Base-by-base conservation (phyloP, 306 rosid species). In the Hippophae gyantsensis region DNA sequence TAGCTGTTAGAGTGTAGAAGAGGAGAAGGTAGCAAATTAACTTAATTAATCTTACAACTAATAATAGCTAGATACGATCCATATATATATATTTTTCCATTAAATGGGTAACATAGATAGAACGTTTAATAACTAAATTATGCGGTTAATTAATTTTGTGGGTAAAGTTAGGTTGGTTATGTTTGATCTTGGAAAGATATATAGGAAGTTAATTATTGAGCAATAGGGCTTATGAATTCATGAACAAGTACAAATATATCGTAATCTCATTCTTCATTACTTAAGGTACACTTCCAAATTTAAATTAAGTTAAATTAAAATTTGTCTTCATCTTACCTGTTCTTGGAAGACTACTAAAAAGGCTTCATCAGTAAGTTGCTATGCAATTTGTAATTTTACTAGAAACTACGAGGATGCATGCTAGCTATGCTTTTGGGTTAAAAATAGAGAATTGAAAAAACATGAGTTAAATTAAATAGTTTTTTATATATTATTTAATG, bases 131-230 rank as follows among this genome's bases (percentile, higher is more conserved):
- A 32, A 32, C 38, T 32, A 32, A 32, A 32, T 32, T 32, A 32
- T 32, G 38, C 38, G 38, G 3, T 32, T 32, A 32, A 32, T 32
- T 32, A 32, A 32, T 32, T 32, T 32, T 32, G 38, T 70, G 66
- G 48, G 5, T 23, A 72, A 70, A 66, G 74, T 70, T 72, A 64
- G 86, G 76, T 82, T 70, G 2, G 72, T 82, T 32, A 32, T 32
- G 79, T 82, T 77, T 75, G 82, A 82, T 79, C 72, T 67, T 82
- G 84, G 82, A 73, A 78, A 80, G 81, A 80, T 82, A 67, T 13
- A n/a, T 13, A 2, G 54, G 48, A 55, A 56, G 60, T 68, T 51
- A 72, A 67, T 66, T 54, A 67, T 74, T 14, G 43, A 69, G 55
- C 60, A 54, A 62, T 23, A 41, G 47, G 57, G 57, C 43, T 42